Conservation (phyloP, 2,329 filamentous ascomycete species). For the Ceratocystis alfenasii region DNA sequence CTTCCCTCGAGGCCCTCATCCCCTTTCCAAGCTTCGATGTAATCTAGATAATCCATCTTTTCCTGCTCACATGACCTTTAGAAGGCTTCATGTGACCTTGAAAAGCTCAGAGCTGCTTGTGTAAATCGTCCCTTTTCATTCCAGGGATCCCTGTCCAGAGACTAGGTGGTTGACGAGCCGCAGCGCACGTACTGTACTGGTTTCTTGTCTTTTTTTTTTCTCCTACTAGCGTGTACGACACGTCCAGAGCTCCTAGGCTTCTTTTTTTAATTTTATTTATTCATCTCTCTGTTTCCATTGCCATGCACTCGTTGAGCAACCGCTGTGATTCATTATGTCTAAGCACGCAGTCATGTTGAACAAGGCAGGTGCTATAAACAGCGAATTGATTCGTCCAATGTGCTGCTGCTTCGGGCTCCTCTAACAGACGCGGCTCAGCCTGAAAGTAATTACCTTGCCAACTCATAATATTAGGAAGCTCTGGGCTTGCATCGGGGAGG, state of each 20-base stretch:
- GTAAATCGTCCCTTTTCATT: conserved; percentile 9
- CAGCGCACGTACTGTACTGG: neutral
- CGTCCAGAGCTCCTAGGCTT: neutral
- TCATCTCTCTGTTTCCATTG: too few relatives aligned
- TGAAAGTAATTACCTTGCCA: neutral
- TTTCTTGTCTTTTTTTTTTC: neutral
- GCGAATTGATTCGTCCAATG: neutral
- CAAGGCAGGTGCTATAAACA: neutral
- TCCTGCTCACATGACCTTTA: conserved; percentile 12
- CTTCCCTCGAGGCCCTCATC: neutral
- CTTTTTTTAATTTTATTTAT: neutral
- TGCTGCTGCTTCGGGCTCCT: neutral
- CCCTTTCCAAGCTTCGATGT: neutral
- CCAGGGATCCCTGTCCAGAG: conserved; percentile 7
- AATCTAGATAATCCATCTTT: conserved; percentile 3
- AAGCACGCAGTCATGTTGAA: neutral
- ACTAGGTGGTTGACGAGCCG: neutral
- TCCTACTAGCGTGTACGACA: neutral
- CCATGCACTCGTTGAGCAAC: too few relatives aligned
- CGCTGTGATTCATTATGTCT: too few relatives aligned
- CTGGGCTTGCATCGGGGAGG: conserved; percentile 1
- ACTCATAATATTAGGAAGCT: neutral
- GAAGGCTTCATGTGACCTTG: conserved; percentile 9
- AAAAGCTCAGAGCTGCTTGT: conserved; percentile 7
- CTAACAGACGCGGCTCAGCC: neutral